Percentiles rank a stretch among this genome's conserved stretches.
Evolutionary conservation across 306 rosid species (phyloP).

Genomic region (Pyrus communis): DNA sequence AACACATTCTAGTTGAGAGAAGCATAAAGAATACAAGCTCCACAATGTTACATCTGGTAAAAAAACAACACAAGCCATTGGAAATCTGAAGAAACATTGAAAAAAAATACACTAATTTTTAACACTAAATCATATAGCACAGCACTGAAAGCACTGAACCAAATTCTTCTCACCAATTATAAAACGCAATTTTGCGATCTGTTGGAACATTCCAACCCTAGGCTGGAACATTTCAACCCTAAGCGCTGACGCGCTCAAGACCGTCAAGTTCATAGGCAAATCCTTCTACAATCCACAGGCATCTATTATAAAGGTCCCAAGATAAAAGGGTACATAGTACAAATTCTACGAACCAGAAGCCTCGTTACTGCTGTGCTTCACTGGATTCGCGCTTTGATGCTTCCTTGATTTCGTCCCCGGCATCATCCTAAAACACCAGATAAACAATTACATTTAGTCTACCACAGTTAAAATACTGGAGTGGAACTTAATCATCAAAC

Average conservation of each 20-base stretch:
- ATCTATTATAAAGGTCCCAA: constrained; percentile 32
- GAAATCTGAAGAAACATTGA: not conserved
- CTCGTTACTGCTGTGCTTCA: constrained; percentile 43
- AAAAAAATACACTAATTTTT: not conserved
- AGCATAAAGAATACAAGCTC: not conserved
- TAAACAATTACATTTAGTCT: not conserved
- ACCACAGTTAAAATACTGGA: not conserved
- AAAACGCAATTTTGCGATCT: constrained; percentile 33
- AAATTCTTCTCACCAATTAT: constrained; percentile 34
- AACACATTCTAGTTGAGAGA: not conserved
- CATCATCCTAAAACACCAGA: constrained; percentile 55
- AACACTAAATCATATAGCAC: constrained; percentile 9
- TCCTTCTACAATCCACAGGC: constrained; percentile 42
- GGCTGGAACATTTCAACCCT: constrained; percentile 30
- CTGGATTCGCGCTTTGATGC: constrained; percentile 67
- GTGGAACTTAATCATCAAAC: not conserved
- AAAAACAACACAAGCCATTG: not conserved
- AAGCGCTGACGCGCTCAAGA: constrained; percentile 23
- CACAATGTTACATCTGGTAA: not conserved
- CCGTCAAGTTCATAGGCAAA: constrained; percentile 31
- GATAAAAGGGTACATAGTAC: constrained; percentile 29
- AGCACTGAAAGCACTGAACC: constrained; percentile 29
- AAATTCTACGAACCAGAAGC: constrained; percentile 23
- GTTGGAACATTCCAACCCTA: constrained; percentile 29
- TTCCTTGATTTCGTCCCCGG: constrained; percentile 93